A percentile compares a stretch with the other conserved stretches of the same genome.
Evolutionary conservation across 2,329 filamentous ascomycete species (phyloP).

Genomic region (Fusarium coicis): DNA sequence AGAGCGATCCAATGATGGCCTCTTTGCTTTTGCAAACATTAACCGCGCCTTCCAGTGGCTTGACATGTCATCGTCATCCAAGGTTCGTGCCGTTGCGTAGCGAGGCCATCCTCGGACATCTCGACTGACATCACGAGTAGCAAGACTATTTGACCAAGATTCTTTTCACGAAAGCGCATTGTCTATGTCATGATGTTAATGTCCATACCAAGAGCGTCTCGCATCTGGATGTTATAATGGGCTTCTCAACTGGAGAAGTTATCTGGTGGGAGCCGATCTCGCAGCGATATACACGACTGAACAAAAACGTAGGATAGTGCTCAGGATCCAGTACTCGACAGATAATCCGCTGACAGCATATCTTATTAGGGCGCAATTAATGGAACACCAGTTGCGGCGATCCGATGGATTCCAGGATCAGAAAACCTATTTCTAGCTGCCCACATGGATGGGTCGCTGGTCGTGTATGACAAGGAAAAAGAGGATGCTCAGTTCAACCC

Average conservation of each 20-base stretch:
- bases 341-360: slow-evolving; percentile 14
- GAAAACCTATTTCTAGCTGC: slow-evolving; percentile 93
- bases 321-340: neutral
- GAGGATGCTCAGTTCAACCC: slow-evolving; percentile 84
- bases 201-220: slow-evolving; percentile 78
- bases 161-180: slow-evolving; percentile 95
- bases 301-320: slow-evolving; percentile 79
- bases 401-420: slow-evolving; percentile 93
- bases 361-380: slow-evolving; percentile 86
- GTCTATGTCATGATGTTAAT: slow-evolving; percentile 94
- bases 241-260: slow-evolving; percentile 95
- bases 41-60: slow-evolving; percentile 97
- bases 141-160: slow-evolving; percentile 95
- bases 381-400: slow-evolving; percentile 83
- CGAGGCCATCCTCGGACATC: neutral
- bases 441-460: slow-evolving; percentile 88
- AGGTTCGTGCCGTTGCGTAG: slow-evolving; percentile 56
- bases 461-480: slow-evolving; percentile 98
- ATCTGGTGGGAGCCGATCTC: slow-evolving; percentile 99
- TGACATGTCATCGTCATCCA: slow-evolving; percentile 80
- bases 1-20: slow-evolving; percentile 80
- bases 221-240: slow-evolving; percentile 93
- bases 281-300: slow-evolving; percentile 93
- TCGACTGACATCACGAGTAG: slow-evolving; percentile 55
- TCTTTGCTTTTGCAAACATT: slow-evolving; percentile 94